Conservation (phyloP, 1,284 basidiomycete species). For the Trichosporon sp. region DNA sequence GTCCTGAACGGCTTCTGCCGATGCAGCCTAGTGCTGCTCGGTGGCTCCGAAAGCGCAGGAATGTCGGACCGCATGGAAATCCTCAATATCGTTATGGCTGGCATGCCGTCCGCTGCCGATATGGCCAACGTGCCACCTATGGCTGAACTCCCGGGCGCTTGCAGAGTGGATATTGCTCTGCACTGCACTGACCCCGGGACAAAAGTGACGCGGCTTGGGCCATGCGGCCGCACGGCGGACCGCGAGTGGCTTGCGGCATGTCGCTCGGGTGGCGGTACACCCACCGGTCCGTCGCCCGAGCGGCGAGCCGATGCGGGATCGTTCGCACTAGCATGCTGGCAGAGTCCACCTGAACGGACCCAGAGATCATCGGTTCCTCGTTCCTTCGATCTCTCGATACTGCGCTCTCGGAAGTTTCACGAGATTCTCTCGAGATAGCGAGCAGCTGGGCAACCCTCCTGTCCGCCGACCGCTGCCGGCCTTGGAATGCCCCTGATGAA, state of each 20-base stretch:
- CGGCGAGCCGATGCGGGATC: too few species aligned
- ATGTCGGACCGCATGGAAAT: not conserved
- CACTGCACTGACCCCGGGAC: not conserved
- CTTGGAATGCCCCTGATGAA: not conserved
- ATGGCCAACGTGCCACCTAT: too few species aligned
- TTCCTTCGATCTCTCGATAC: not conserved
- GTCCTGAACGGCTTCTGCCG: too few species aligned
- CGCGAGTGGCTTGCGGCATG: not conserved
- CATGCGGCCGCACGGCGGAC: not conserved
- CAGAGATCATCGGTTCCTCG: not conserved
- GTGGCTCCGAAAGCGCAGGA: not conserved
- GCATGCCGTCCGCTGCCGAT: not conserved
- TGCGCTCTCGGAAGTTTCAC: not conserved
- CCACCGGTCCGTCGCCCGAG: too few species aligned
- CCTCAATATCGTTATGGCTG: not conserved
- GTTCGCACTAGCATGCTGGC: not conserved
- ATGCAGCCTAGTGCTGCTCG: too few species aligned
- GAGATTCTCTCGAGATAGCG: not conserved
- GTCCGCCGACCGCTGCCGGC: too few species aligned
- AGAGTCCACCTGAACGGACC: too few species aligned
- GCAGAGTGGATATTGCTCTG: not conserved
- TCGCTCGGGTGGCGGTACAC: not conserved
- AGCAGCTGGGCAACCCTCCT: not conserved
- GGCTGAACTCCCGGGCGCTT: not conserved
- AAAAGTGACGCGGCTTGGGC: not conserved